Conservation (phyloP, 2,329 filamentous ascomycete species). For the Diaporthe amygdali region DNA sequence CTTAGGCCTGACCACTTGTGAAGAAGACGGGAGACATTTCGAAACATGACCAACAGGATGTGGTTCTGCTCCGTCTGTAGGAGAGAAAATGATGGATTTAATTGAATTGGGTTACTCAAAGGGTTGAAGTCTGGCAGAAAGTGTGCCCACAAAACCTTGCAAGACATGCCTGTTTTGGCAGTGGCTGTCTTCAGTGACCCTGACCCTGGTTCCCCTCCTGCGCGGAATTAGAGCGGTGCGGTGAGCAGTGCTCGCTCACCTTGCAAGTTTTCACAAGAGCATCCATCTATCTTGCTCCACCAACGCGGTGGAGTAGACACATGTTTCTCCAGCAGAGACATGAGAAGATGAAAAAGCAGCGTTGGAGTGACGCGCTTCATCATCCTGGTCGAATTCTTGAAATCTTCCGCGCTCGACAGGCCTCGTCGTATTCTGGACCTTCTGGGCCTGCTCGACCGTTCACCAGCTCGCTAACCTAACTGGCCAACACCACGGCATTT, state of each 20-base stretch:
- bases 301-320: not conserved
- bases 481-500: not conserved
- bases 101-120: not conserved
- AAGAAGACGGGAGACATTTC: not conserved
- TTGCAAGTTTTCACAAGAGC: not conserved
- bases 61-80: not conserved
- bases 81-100: not conserved
- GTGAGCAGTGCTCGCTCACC: not conserved
- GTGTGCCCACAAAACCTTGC: not conserved
- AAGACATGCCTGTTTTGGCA: not conserved
- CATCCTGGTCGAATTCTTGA: not conserved
- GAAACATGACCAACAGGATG: not conserved
- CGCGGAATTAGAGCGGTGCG: not conserved
- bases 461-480: not conserved
- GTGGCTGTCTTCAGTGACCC: not conserved
- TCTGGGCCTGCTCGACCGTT: not conserved
- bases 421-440: not conserved
- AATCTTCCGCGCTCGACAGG: too few species aligned
- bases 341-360: not conserved
- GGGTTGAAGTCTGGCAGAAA: not conserved
- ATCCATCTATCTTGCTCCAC: not conserved
- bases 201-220: not conserved
- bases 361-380: not conserved
- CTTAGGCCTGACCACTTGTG: not conserved
- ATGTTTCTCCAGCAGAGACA: not conserved